Evolutionary conservation across 2,329 filamentous ascomycete species (phyloP).

Genomic region (Cladobotryum mycophilum): DNA sequence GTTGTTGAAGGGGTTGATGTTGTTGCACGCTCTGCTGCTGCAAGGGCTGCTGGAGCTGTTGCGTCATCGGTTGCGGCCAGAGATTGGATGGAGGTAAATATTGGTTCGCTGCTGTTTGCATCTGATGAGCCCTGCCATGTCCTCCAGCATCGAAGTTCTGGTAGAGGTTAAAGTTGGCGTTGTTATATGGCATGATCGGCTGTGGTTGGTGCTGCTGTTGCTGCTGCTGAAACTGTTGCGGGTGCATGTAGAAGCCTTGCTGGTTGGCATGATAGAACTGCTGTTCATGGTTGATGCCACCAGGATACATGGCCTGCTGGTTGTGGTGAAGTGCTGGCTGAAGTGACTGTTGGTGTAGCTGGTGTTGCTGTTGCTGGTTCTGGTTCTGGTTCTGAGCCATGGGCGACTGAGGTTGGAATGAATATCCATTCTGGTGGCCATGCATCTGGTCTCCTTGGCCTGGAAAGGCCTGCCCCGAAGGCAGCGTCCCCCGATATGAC

Average conservation of each 20-base stretch:
- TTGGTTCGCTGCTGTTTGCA: conserved; percentile 9
- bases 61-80: conserved; percentile 15
- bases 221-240: conserved; percentile 19
- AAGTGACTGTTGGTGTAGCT: conserved; percentile 17
- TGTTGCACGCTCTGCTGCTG: conserved; percentile 13
- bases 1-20: conserved; percentile 13
- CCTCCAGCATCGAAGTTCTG: conserved; percentile 7
- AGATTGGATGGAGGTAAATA: conserved; percentile 7
- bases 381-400: conserved; percentile 12
- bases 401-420: conserved; percentile 13
- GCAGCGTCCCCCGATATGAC: conserved; percentile 33
- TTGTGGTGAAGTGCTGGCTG: background rate
- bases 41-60: conserved; percentile 19
- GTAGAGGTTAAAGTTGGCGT: conserved; percentile 7
- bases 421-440: conserved; percentile 22
- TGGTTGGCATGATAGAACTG: conserved; percentile 17
- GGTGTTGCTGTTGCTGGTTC: conserved; percentile 19
- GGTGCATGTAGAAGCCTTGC: conserved; percentile 16
- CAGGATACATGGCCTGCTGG: conserved; percentile 10
- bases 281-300: conserved; percentile 9
- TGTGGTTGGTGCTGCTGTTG: conserved; percentile 11
- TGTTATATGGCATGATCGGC: conserved; percentile 5
- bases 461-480: conserved; percentile 34
- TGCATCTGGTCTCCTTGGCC: conserved; percentile 28
- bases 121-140: conserved; percentile 11